Evolutionary conservation across 2,329 filamentous ascomycete genomes (phyloP).

Genomic region (Aspergillus sp.): DNA sequence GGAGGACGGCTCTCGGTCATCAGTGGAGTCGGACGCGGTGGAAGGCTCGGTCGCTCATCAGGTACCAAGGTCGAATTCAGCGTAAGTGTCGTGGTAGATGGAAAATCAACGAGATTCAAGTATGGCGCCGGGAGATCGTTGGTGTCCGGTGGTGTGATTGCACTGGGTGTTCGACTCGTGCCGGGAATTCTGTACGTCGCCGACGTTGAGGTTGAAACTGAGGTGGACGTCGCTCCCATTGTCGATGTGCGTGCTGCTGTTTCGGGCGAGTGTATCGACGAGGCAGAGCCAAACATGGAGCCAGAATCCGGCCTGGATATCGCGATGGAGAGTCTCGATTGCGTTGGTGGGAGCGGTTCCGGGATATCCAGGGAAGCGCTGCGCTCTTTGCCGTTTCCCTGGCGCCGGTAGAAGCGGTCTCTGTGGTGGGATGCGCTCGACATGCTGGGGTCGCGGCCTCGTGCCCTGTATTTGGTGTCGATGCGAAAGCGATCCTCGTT

Average conservation of each 20-base stretch:
- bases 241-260: too few relatives aligned
- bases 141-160: not conserved
- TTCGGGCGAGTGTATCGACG: too few relatives aligned
- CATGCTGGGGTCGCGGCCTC: not conserved
- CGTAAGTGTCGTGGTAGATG: not conserved
- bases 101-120: not conserved
- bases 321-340: not conserved
- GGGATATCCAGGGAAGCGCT: not conserved
- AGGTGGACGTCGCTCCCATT: too few relatives aligned
- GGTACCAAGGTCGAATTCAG: not conserved
- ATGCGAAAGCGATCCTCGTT: too few relatives aligned
- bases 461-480: not conserved
- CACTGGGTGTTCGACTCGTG: not conserved
- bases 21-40: not conserved
- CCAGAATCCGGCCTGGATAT: not conserved
- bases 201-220: not conserved
- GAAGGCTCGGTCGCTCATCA: not conserved
- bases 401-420: not conserved
- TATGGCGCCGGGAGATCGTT: not conserved
- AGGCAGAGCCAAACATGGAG: not conserved
- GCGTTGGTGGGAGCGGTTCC: not conserved
- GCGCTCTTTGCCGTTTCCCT: not conserved
- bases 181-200: not conserved
- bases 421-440: not conserved
- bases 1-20: not conserved